Base-by-base conservation (phyloP, 805 yeast species). In the Saccharomycopsis fibuligera region DNA sequence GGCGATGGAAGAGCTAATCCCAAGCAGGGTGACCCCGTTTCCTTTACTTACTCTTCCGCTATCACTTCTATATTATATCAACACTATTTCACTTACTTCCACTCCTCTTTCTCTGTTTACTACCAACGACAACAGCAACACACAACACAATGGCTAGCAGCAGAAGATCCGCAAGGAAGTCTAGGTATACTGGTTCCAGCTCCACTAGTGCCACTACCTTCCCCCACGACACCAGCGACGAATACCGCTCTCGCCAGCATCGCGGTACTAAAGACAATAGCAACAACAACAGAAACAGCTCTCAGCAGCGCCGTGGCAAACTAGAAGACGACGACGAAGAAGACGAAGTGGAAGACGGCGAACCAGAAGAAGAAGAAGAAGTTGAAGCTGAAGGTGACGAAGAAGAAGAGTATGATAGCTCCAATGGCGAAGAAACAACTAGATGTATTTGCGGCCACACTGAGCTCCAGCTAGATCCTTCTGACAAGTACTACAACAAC, bases 401-500 rank as follows among this genome's bases (percentile, higher is more conserved):
- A 17, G 50, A 46, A 38, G 49, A 41, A 8, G 31, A 35, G 6
- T 22, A 17, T 10, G 48, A 25, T 14, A 22, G 17, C 5, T 42
- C 23, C n/a, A 33, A 24, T 19, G 16, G 25, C 39, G 72, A 68
- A 4, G 74, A 69, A 47, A 48, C 50, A 14, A 72, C 76, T 0
- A 58, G 75, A 25, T 72, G 76, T 58, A 59, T 72, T 2, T 72
- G 76, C 58, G 72, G 69, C 1, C 65, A 69, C 44, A 35, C 59
- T 10, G 55, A 52, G 24, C 40, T 52, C 12, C 46, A 45, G 27
- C 47, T 52, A 8, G 75, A 72, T 33, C 74, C 75, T 1, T 71
- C 73, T 3, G 74, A 70, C 49, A 71, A 62, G 24, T 66, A 67
- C 65, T 52, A 52, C 41, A 52, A 49, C 44, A 79, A 76, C 50